phyloP scores from a whole-genome alignment of 257 asterid genomes.

The Buddleja alternifolia region DNA sequence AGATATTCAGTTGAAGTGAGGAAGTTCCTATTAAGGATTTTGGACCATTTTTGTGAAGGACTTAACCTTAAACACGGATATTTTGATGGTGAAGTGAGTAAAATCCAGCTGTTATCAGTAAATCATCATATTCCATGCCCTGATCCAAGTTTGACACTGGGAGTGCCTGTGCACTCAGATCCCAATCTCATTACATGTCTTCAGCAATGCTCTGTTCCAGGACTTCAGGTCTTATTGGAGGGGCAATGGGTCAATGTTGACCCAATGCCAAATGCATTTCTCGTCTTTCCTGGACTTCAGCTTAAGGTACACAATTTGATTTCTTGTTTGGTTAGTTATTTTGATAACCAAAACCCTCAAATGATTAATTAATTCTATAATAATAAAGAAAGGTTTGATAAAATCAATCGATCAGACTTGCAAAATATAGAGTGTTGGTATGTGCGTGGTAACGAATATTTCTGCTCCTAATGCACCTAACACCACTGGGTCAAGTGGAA shows the following conservation, averaged over 20 bases:
- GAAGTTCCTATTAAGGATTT: conserved; percentile 40
- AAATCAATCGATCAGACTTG: too few species aligned
- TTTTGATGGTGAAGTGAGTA: conserved; percentile 45
- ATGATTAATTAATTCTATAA: too few species aligned
- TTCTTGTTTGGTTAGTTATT: not conserved
- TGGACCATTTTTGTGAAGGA: conserved; percentile 58
- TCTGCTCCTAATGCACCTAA: too few species aligned
- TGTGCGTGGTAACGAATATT: too few species aligned
- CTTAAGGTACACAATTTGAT: conserved; percentile 37
- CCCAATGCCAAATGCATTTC: conserved; percentile 45
- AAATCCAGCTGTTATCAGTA: conserved; percentile 48
- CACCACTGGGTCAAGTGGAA: too few species aligned
- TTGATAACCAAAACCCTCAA: too few species aligned
- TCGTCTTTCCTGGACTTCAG: conserved; percentile 53
- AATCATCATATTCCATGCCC: conserved; percentile 82
- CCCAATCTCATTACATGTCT: conserved; percentile 72
- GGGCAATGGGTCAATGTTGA: conserved; percentile 60
- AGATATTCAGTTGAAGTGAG: conserved; percentile 45
- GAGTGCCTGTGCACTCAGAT: conserved; percentile 63
- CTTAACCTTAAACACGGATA: conserved; percentile 45
- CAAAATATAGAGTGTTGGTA: too few species aligned
- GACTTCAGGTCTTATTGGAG: conserved; percentile 49
- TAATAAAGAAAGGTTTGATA: too few species aligned
- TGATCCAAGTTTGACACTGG: conserved; percentile 67
- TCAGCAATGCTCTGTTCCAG: conserved; percentile 51